Conservation (phyloP, 331 rosid species). For the Phaseolus coccineus region DNA sequence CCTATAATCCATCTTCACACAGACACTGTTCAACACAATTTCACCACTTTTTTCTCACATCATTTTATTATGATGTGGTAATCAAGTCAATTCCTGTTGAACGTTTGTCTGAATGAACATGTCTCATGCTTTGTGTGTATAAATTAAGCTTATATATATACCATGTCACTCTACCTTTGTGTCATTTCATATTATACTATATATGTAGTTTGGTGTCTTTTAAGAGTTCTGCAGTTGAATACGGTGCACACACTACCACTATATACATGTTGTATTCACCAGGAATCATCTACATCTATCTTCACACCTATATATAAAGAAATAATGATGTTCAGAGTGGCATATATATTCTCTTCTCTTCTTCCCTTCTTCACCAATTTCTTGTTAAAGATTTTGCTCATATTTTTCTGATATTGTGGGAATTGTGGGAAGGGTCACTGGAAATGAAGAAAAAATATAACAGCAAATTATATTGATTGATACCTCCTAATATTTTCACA, state of each 20-base stretch:
- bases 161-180: not conserved
- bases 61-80: not conserved
- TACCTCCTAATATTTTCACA: too few relatives aligned
- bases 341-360: not conserved
- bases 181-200: not conserved
- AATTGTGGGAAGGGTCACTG: too few relatives aligned
- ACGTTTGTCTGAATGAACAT: not conserved
- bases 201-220: not conserved
- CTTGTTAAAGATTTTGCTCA: too few relatives aligned
- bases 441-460: too few relatives aligned
- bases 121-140: not conserved
- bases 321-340: not conserved
- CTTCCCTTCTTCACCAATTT: not conserved
- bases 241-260: not conserved
- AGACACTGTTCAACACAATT: not conserved
- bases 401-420: too few relatives aligned
- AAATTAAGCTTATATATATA: not conserved
- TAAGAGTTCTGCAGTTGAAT: not conserved
- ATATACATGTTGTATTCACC: not conserved
- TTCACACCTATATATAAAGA: conserved; percentile 1
- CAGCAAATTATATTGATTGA: too few relatives aligned
- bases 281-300: not conserved
- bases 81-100: not conserved
- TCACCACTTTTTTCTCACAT: not conserved
- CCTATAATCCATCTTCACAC: not conserved